Evolutionary conservation across 805 yeast genomes (phyloP), one percentile per base, ranked within the genome.

Genomic region (Wickerhamomyces mucosus): DNA sequence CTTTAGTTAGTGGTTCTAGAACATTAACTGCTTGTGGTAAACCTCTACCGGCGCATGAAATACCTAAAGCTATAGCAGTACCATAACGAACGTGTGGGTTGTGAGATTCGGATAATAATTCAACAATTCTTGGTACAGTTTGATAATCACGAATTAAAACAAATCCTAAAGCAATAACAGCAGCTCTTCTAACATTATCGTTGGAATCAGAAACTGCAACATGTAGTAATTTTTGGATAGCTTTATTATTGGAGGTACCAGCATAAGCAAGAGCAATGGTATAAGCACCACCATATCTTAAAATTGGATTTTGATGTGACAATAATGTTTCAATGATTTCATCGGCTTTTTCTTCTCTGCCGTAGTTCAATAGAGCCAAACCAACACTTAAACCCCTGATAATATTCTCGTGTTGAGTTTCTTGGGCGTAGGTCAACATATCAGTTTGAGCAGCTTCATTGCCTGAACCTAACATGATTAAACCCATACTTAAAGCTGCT

Each of bases 71-170:
- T 75, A 92, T 66, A 2, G 97, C 95, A 20, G 96, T 83, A 63
- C 98, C 98, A 54, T 92, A 92, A 56, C 98, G 82, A 22, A 92
- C 97, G 53, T 92, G 96, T 11, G 98, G 95, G 55, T 92, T 92
- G 57, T 92, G 96, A 1, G 95, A 83, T 57, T 86, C 95, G 0
- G 95, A 75, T 45, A 92, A 68, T 35, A 92, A 67, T 55, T 89
- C 95, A 23, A 92, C 96, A 61, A 92, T 81, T 44, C 94, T 80
- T 35, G 98, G 98, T 15, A 92, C 89, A 0, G 95, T 86, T 12
- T 86, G 77, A 56, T 85, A 83, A 54, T 88, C 94, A 51, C 95
- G 82, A 37, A 89, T 68, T 44, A 92, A 67, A 29, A 92, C 78
- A 59, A 92, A 92, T 15, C 98, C 98, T 33, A 92, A 69, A 7